Evolutionary conservation across 176 grass and related monocot genomes (phyloP).

Genomic region (Urochloa ruziziensis): DNA sequence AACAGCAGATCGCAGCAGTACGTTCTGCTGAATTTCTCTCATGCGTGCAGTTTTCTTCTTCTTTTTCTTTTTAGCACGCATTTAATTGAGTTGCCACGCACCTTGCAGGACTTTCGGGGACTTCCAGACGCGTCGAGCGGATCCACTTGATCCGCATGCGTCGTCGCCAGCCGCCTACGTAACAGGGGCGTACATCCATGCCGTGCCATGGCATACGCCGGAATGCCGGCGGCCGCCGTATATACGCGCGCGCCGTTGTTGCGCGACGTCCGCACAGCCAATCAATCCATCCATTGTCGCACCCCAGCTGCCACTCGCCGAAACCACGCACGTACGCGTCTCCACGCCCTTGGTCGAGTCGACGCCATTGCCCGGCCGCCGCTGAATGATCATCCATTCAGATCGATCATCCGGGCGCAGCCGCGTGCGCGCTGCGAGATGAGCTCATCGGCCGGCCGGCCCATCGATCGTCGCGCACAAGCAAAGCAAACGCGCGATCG

Average conservation of each 20-base stretch:
- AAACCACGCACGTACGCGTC: background rate
- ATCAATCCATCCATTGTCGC: background rate
- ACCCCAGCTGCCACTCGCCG: background rate
- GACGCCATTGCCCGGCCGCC: background rate
- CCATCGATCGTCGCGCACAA: slow-evolving; percentile 27
- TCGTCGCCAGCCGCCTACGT: background rate
- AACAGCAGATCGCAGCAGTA: too few species aligned
- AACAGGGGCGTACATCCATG: background rate
- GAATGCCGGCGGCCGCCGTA: slow-evolving; percentile 21
- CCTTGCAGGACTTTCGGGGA: background rate
- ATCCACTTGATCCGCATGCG: background rate
- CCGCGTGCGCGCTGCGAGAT: background rate
- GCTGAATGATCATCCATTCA: background rate
- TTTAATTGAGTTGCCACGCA: background rate
- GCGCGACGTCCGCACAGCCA: slow-evolving; percentile 1
- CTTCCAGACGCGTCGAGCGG: background rate
- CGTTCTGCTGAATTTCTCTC: too few species aligned
- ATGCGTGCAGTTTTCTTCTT: too few species aligned
- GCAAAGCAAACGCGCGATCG: slow-evolving; percentile 29
- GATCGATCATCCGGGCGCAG: background rate
- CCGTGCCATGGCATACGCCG: background rate
- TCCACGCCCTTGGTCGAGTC: background rate
- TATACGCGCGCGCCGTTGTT: background rate
- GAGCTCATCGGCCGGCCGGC: background rate
- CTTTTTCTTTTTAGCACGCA: background rate